Evolutionary conservation across 257 asterid species (phyloP).

Genomic region (Scutellaria galericulata): DNA sequence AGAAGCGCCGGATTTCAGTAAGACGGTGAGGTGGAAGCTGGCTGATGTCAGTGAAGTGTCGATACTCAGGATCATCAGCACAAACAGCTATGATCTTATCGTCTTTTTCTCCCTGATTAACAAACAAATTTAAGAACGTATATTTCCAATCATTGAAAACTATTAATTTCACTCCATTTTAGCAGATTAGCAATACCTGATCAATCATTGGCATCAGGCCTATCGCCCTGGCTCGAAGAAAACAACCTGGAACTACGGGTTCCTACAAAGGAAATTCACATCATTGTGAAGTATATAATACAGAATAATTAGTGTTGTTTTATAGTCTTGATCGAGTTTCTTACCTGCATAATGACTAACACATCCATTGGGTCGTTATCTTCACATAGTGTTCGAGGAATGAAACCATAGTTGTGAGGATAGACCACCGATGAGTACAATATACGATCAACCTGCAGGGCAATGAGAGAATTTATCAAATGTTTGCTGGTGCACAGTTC

Average conservation of each 20-base stretch:
- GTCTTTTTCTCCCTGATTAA: slow-evolving; percentile 60
- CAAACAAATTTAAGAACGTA: not conserved
- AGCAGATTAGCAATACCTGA: slow-evolving; percentile 47
- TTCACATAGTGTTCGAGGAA: slow-evolving; percentile 69
- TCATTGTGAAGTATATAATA: not conserved
- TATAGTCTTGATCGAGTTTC: not conserved
- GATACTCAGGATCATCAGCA: slow-evolving; percentile 72
- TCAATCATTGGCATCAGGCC: slow-evolving; percentile 78
- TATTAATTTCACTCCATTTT: not conserved
- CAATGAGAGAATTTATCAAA: not conserved
- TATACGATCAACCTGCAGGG: slow-evolving; percentile 63
- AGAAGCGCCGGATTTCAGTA: slow-evolving; percentile 63
- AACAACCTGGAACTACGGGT: slow-evolving; percentile 67
- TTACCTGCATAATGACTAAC: slow-evolving; percentile 64
- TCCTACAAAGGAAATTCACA: slow-evolving; percentile 40
- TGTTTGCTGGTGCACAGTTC: not conserved
- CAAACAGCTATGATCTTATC: slow-evolving; percentile 74
- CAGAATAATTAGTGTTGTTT: not conserved
- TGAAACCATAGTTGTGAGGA: slow-evolving; percentile 70
- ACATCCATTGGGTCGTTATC: slow-evolving; percentile 77
- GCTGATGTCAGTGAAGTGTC: slow-evolving; percentile 59
- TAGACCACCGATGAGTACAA: slow-evolving; percentile 67
- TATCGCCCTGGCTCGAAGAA: slow-evolving; percentile 68
- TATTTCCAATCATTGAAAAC: not conserved
- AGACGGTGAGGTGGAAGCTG: slow-evolving; percentile 70